Base-by-base conservation (phyloP, 495 filamentous ascomycete genomes). In the Daldinia vernicosa region DNA sequence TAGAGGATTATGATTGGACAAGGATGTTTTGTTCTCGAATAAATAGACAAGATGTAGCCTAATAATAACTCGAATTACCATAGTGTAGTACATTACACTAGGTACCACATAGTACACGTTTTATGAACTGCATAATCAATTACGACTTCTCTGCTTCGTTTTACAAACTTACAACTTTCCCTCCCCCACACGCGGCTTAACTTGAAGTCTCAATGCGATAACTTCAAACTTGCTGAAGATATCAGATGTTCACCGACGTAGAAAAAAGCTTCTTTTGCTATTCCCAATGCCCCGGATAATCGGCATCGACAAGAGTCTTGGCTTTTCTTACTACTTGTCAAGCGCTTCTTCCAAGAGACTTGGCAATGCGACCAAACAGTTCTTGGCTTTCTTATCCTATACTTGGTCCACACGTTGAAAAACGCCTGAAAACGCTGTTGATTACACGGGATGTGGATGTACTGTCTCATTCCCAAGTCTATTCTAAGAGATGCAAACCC, bases 231-330 rank as follows among this genome's bases (percentile, higher is more conserved):
- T 1, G 45, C 43, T 30, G 24, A 28, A 26, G n/a, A 32, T 50
- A 4, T 59, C 28, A 17, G 19, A 43, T 43, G 8, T 28, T 14
- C 33, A 40, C 6, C 9, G 27, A 24, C 17, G 27, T 24, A 12
- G 0, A 14, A 26, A 19, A 28, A 52, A n/a, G 50, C 28, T 55
- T 22, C 58, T 51, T 30, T 59, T 24, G 59, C 54, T 66, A 26
- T 60, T 30, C 60, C 55, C 61, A 52, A 53, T 69, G 53, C 61
- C 70, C 70, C 70, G 70, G 70, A 73, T 73, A 73, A 69, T 73
- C 70, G 70, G 70, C 70, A 73, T 63, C 27, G 57, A 45, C 26
- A 51, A 66, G 24, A 26, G 37, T 47, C 56, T 54, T 70, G 30
- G 39, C 33, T 12, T 40, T 55, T 51, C 24, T 54, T 72, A 45